These are phyloP conservation scores for Glycine latifolia DNA, from an alignment of 306 rosid genomes.

Conservation along the genomic window DNA sequence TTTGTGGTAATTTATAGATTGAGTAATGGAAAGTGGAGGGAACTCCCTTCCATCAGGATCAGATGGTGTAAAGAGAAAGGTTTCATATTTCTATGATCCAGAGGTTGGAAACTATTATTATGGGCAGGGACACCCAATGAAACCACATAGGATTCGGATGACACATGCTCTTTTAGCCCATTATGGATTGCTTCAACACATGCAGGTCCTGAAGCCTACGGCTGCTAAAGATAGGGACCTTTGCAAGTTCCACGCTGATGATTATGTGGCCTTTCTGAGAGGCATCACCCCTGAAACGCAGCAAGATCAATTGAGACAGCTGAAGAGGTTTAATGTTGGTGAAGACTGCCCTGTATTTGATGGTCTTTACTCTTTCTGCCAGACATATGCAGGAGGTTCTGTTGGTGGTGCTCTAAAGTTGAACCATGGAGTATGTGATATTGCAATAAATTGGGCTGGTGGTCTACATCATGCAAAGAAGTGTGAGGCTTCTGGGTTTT, in stretches of 20 bases:
- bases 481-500: constrained; percentile 64
- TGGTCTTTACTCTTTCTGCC: constrained; percentile 64
- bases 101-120: constrained; percentile 67
- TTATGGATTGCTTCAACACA: constrained; percentile 62
- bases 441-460: constrained; percentile 64
- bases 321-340: constrained; percentile 62
- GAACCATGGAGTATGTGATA: constrained; percentile 54
- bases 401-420: constrained; percentile 59
- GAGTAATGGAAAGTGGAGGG: constrained; percentile 57
- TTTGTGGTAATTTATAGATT: constrained; percentile 38
- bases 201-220: constrained; percentile 60
- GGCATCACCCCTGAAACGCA: constrained; percentile 62
- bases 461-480: constrained; percentile 64
- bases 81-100: constrained; percentile 61
- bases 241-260: constrained; percentile 63
- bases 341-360: constrained; percentile 61
- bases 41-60: constrained; percentile 61
- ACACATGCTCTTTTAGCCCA: constrained; percentile 64
- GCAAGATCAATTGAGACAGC: constrained; percentile 58
- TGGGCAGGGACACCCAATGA: constrained; percentile 66
- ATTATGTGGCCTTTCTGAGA: constrained; percentile 59
- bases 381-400: constrained; percentile 63
- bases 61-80: constrained; percentile 61
- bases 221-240: constrained; percentile 62
- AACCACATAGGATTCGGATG: constrained; percentile 62